Evolutionary conservation across 2,329 filamentous ascomycete genomes (phyloP), one percentile per base, ranked within the genome.

Genomic region (Tolypocladium nubicola): DNA sequence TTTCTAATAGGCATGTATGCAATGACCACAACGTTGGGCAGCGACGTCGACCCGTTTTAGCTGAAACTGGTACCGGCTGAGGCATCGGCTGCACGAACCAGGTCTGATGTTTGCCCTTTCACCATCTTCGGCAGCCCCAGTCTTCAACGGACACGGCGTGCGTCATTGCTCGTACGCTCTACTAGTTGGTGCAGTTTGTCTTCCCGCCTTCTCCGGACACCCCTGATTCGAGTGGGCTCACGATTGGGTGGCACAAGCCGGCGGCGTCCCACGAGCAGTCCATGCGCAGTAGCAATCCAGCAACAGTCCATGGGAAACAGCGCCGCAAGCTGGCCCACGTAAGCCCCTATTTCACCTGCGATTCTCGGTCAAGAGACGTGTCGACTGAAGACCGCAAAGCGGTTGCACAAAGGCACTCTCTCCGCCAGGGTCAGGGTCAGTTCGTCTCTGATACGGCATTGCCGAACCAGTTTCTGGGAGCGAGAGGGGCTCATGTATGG

Each of bases 401-500:
- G 16, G 16, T 37, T 26, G 35, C 6, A n/a, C 21, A 21, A 49
- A 16, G 37, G 14, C 23, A 37, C 30, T 19, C 10, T 26, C 35
- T 35, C 7, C 33, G 26, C 35, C 30, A 21, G 30, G 11, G 5
- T 14, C 47, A 35, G 47, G 37, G 26, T 11, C 33, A 21, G 30
- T 58, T 62, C 62, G 57, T 60, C 57, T 60, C 59, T 57, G 57
- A 63, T 63, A 64, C 62, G 62, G 60, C 61, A 66, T 61, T 58
- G 61, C 59, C 57, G 56, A 61, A 59, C 61, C 57, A 57, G 19
- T 33, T 62, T 67, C 26, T 43, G 26, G 61, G 61, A 62, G 60
- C 61, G 59, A 60, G 65, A 64, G 68, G 67, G 65, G 66, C 58
- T 63, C 61, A 63, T 61, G 60, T 61, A 64, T 62, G 61, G 64